These are phyloP conservation scores for Pseudomassariella vexata DNA, from an alignment of 2,329 filamentous ascomycete species.

Conservation along the genomic window DNA sequence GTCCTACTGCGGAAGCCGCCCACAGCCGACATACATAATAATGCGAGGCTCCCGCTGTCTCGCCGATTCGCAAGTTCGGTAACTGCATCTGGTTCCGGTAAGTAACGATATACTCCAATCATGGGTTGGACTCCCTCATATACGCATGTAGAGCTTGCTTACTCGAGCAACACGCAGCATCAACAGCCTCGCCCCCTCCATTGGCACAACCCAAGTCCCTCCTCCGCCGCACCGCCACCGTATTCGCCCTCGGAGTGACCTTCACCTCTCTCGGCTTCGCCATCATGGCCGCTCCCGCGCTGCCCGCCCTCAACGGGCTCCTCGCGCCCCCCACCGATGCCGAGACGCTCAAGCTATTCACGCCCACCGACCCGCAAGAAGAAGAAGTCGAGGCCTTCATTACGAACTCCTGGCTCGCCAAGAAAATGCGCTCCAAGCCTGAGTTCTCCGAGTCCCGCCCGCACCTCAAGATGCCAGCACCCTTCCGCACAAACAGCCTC, in stretches of 20 bases:
- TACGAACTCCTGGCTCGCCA: slow-evolving; percentile 66
- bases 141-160: no score
- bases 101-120: no score
- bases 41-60: no score
- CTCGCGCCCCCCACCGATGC: slow-evolving; percentile 55
- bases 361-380: slow-evolving; percentile 46
- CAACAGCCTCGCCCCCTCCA: slow-evolving; percentile 10
- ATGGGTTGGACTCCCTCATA: no score
- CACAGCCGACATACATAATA: no score
- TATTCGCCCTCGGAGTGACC: slow-evolving; percentile 40
- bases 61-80: no score
- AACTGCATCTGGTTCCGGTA: no score
- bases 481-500: slow-evolving; percentile 66
- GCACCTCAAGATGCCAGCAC: slow-evolving; percentile 75
- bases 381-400: slow-evolving; percentile 67
- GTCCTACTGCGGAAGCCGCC: no score
- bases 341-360: slow-evolving; percentile 66
- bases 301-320: slow-evolving; percentile 41
- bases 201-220: slow-evolving; percentile 29
- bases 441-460: slow-evolving; percentile 73
- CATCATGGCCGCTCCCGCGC: slow-evolving; percentile 49
- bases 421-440: slow-evolving; percentile 60
- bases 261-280: slow-evolving; percentile 47
- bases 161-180: no score
- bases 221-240: slow-evolving; percentile 36